These are phyloP conservation scores for Aspergillus glaucus DNA, from an alignment of 2,329 filamentous ascomycete genomes.

Conservation along the genomic window DNA sequence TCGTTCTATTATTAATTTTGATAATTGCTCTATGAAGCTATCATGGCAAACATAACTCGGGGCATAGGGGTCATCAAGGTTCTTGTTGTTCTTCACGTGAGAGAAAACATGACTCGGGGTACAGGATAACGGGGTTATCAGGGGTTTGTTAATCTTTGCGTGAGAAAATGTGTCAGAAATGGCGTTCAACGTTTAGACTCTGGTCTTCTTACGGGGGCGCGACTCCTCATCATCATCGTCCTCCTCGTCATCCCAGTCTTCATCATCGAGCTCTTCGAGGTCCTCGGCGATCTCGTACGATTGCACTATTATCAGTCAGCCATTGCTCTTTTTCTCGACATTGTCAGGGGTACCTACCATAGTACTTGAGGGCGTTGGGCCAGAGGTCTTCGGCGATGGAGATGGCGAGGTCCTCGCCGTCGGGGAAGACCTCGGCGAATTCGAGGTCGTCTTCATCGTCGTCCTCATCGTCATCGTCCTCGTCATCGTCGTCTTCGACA, in stretches of 20 bases:
- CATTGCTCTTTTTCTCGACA: neutral
- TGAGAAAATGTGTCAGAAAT: constrained; percentile 3
- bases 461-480: constrained; percentile 39
- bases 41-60: constrained; percentile 9
- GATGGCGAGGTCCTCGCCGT: constrained; percentile 75
- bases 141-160: constrained; percentile 6
- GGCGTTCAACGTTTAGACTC: constrained; percentile 19
- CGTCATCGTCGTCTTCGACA: constrained; percentile 34
- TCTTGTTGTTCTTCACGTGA: neutral
- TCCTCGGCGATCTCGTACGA: constrained; percentile 63
- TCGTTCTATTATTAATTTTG: constrained; percentile 79
- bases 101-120: neutral
- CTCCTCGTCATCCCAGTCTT: constrained; percentile 49
- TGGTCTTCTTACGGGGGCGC: constrained; percentile 42
- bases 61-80: constrained; percentile 2
- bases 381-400: constrained; percentile 81
- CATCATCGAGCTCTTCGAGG: constrained; percentile 61
- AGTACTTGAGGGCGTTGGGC: constrained; percentile 83
- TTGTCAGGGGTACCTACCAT: constrained; percentile 56
- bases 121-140: neutral
- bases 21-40: constrained; percentile 56
- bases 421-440: constrained; percentile 78
- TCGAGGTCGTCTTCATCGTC: constrained; percentile 56
- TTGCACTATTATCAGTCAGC: constrained; percentile 50
- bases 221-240: constrained; percentile 25